Evolutionary conservation across 768 basidiomycete genomes (phyloP).

Genomic region (Artomyces pyxidatus): DNA sequence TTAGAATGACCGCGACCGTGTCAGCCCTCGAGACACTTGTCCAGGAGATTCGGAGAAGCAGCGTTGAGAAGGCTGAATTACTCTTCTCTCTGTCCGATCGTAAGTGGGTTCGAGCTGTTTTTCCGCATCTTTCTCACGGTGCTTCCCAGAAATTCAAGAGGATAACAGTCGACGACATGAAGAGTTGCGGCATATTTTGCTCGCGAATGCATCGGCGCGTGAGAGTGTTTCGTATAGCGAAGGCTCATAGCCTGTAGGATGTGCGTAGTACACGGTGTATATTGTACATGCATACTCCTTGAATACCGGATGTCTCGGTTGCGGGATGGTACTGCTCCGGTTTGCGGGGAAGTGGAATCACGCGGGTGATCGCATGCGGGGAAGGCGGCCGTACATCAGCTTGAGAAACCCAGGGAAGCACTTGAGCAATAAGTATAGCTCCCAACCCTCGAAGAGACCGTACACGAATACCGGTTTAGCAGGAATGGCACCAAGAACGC

Average conservation of each 20-base stretch:
- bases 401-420: too few relatives aligned
- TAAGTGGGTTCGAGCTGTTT: neutral
- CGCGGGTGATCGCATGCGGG: too few relatives aligned
- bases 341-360: too few relatives aligned
- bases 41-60: neutral
- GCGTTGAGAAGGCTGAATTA: neutral
- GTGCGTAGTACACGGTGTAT: neutral
- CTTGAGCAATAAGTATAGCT: neutral
- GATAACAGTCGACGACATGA: constrained; percentile 13
- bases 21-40: neutral
- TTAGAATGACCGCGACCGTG: neutral
- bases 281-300: neutral
- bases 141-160: constrained; percentile 7
- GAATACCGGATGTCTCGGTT: neutral
- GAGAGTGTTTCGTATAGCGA: constrained; percentile 12
- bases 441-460: neutral
- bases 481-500: constrained; percentile 8
- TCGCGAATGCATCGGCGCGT: constrained; percentile 15
- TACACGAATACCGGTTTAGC: too few relatives aligned
- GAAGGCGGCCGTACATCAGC: too few relatives aligned
- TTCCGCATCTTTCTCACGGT: neutral
- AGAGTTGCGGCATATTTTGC: constrained; percentile 9
- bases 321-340: too few relatives aligned
- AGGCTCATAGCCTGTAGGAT: neutral
- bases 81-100: neutral